Evolutionary conservation across 2,329 filamentous ascomycete genomes (phyloP).

Genomic region (Aspergillus persii): DNA sequence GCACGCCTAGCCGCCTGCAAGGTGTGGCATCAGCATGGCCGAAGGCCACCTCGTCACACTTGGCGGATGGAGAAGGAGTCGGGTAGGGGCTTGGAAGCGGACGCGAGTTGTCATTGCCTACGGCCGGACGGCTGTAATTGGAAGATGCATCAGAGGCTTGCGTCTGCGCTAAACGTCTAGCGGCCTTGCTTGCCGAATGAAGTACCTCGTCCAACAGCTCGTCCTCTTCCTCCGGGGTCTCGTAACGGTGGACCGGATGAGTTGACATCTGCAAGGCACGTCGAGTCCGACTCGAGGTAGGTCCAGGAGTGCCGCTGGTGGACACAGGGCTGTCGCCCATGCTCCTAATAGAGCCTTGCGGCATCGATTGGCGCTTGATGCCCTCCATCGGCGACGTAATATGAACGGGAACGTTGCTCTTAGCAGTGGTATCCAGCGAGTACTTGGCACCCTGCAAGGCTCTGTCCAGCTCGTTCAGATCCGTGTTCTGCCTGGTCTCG

Average conservation of each 20-base stretch:
- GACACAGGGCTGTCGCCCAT: slow-evolving; percentile 29
- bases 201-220: slow-evolving; percentile 90
- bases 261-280: slow-evolving; percentile 68
- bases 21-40: slow-evolving; percentile 51
- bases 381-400: slow-evolving; percentile 31
- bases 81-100: slow-evolving; percentile 55
- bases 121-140: slow-evolving; percentile 50
- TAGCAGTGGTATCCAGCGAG: slow-evolving; percentile 50
- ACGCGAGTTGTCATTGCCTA: slow-evolving; percentile 28
- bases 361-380: slow-evolving; percentile 41
- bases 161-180: slow-evolving; percentile 63
- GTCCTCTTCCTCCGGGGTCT: slow-evolving; percentile 94
- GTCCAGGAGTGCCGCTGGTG: slow-evolving; percentile 35
- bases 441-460: slow-evolving; percentile 60
- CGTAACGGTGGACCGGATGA: slow-evolving; percentile 79
- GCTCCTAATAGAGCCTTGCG: slow-evolving; percentile 31
- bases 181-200: slow-evolving; percentile 71
- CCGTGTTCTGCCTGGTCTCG: slow-evolving; percentile 47
- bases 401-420: slow-evolving; percentile 38
- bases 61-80: slow-evolving; percentile 78
- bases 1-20: slow-evolving; percentile 68
- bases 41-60: slow-evolving; percentile 73
- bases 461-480: slow-evolving; percentile 60
- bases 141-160: slow-evolving; percentile 48
- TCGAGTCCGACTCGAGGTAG: slow-evolving; percentile 76